These are phyloP conservation scores for Cyclotella distinguenda DNA, from an alignment of 108 stramenopile species.

Conservation along the genomic window DNA sequence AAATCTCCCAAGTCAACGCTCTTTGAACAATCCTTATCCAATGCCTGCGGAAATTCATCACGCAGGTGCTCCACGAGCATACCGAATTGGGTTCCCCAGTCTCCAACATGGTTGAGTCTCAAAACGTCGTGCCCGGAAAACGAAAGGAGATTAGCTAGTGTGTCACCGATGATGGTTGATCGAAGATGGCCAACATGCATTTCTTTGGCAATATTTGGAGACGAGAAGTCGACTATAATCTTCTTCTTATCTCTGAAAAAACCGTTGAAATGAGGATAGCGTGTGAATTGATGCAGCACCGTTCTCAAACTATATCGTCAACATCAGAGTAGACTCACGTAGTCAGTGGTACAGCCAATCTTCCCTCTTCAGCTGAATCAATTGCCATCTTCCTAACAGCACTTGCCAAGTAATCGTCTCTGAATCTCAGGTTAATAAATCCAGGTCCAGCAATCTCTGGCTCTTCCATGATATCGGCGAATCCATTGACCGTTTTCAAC, in stretches of 20 bases:
- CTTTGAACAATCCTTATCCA: slow-evolving; percentile 60
- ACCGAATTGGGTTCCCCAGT: slow-evolving; percentile 99
- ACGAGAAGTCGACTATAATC: slow-evolving; percentile 94
- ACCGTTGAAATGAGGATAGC: no score
- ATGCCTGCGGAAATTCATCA: slow-evolving; percentile 91
- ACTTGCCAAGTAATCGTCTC: slow-evolving; percentile 63
- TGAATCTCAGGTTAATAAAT: slow-evolving; percentile 91
- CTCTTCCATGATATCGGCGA: slow-evolving; percentile 71
- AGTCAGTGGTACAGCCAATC: slow-evolving; percentile 60
- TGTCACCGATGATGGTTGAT: slow-evolving; percentile 98
- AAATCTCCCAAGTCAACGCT: slow-evolving; percentile 89
- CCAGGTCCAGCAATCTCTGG: slow-evolving; percentile 91
- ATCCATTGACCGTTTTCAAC: slow-evolving; percentile 47
- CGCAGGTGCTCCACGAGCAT: slow-evolving; percentile 97
- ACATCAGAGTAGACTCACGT: slow-evolving; percentile 23
- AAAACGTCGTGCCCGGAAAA: slow-evolving; percentile 93
- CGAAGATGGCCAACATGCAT: slow-evolving; percentile 99
- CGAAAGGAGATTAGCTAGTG: slow-evolving; percentile 86
- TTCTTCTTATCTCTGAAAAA: slow-evolving; percentile 55
- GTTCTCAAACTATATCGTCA: no score
- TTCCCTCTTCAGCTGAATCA: slow-evolving; percentile 54
- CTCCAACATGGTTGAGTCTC: slow-evolving; percentile 97
- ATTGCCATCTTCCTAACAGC: slow-evolving; percentile 60
- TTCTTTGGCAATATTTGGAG: slow-evolving; percentile 99
- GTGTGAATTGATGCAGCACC: no score